Base-by-base conservation (phyloP, 257 asterid genomes). In the Phtheirospermum japonicum region DNA sequence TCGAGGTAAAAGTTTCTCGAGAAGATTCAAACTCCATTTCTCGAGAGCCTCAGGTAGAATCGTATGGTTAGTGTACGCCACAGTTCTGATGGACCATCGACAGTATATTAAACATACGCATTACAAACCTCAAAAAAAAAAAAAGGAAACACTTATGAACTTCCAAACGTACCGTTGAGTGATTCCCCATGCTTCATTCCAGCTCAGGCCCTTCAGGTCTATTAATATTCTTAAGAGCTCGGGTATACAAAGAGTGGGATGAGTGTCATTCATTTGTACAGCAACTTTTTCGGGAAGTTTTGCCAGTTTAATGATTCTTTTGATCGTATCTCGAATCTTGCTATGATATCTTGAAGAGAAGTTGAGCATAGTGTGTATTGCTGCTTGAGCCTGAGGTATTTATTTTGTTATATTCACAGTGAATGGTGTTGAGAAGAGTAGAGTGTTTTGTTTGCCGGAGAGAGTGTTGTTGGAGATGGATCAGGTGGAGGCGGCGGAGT, bases 191-290 rank as follows among this genome's bases (percentile, higher is more conserved):
- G 92, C 92, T 80, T 83, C 82, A 59, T 80, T 81, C 96, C 94
- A 88, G 57, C 64, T 78, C 85, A 83, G 23, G 69, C 92, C 86
- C 85, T 85, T 88, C 76, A 83, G 68, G 76, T 88, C 96, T 59
- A 88, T 80, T 79, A 88, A 83, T 65, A 85, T 83, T 71, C 96
- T 83, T 82, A 88, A 83, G 68, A 88, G 78, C 78, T 88, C 96
- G 0, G 95, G 96, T 50, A 85, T 88, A 67, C 92, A 88, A 32
- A 88, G 85, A 9, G 96, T 88, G 73, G 96, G 96, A 76, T 88
- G 96, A 16, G 95, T 88, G 65, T 88, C 96, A 65, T 88, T 88
- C 95, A 85, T 88, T 82, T 88, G 96, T 76, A 88, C 92, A 64
- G 95, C 92, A 70, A 85, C 96, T 75, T 88, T 88, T 75, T 85